Percentiles rank a stretch among this genome's conserved stretches.
phyloP scores from a whole-genome alignment of 129 eudicot genomes.

The Helianthus tuberosus region DNA sequence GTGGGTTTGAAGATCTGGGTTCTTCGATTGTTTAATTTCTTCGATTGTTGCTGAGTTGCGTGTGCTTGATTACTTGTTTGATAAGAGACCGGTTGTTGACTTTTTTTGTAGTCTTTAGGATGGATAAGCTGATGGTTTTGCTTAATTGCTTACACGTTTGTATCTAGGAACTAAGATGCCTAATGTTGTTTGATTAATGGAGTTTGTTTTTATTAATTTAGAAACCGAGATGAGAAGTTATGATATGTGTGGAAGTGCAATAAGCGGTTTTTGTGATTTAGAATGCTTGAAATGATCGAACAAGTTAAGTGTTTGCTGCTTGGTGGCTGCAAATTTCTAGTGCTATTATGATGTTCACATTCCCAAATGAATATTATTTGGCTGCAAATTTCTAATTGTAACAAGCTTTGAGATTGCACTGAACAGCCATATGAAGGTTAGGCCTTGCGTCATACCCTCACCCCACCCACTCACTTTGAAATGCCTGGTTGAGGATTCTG shows the following conservation, averaged over 20 bases:
- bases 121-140: conserved; percentile 2
- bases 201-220: background rate
- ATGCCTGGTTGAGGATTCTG: too few relatives aligned
- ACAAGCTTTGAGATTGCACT: too few relatives aligned
- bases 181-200: background rate
- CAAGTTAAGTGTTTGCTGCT: conserved; percentile 2
- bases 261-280: background rate
- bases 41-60: too few relatives aligned
- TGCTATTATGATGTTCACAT: background rate
- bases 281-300: background rate
- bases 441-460: too few relatives aligned
- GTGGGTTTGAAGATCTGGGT: too few relatives aligned
- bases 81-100: background rate
- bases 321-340: background rate
- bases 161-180: background rate
- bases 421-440: too few relatives aligned
- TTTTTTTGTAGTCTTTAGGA: background rate
- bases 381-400: too few relatives aligned
- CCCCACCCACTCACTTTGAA: too few relatives aligned
- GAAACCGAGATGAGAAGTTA: conserved; percentile 5
- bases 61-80: background rate
- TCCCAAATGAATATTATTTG: too few relatives aligned
- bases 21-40: too few relatives aligned
- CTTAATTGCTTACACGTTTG: background rate
- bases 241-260: background rate